Base-by-base conservation (phyloP, 345 rosid species). In the Lumnitzera racemosa region DNA sequence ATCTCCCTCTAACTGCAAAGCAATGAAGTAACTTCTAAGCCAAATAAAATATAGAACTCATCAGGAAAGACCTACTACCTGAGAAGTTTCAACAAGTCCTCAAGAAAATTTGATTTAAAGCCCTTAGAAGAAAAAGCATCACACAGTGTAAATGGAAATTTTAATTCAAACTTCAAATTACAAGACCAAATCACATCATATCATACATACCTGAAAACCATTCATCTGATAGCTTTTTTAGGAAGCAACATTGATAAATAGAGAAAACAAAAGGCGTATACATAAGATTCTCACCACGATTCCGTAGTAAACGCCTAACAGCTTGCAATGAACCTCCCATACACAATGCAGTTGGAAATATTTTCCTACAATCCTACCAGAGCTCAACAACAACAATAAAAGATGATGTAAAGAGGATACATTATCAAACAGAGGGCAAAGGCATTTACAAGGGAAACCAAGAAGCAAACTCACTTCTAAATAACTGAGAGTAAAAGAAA, bases 251-350 rank as follows among this genome's bases (percentile, higher is more conserved):
- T 8, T 15, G 15, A 60, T 20, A 24, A 29, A 46, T 13, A 49
- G 47, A 36, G 14, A 74, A 24, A 17, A 51, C 15, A 15, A 43
- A 24, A 59, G 46, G 13, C 15, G 27, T 55, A 60, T 62, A 53
- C 50, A 2, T 15, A 31, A 47, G 20, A 36, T 74, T 64, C 90
- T 77, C 76, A 94, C 97, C 99, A 17, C 83, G 99, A 53, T 82
- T 89, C 29, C 61, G 76, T 60, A 83, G 51, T 63, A 73, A 72
- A 17, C 83, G 71, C 76, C 79, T 74, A 43, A 83, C 69, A 66
- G 97, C 86, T 62, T 74, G 78, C 73, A 88, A 62, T 57, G 97
- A 86, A 62, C 97, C 97, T 43, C 97, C 97, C 70, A 90, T 61
- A 67, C 90, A 86, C 67, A 94, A 80, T 46, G 99, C 85, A 0